A percentile compares a stretch with the other conserved stretches of the same genome.
phyloP scores from a whole-genome alignment of 176 grass and related monocot genomes.

The Otatea glauca region DNA sequence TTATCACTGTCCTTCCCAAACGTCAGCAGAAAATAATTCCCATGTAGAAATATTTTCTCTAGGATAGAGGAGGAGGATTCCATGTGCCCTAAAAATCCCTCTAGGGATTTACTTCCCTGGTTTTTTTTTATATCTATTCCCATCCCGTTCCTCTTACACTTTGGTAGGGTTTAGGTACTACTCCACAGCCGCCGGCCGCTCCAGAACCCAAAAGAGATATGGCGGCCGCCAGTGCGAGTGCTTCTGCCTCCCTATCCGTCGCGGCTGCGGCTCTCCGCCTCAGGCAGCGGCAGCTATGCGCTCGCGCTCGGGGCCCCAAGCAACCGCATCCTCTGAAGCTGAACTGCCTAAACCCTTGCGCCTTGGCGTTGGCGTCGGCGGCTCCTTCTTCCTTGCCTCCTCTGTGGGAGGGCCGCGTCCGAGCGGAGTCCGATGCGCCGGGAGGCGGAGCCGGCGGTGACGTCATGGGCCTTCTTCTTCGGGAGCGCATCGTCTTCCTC shows the following conservation, averaged over 20 bases:
- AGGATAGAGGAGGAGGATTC: too few relatives aligned
- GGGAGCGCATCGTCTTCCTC: constrained; percentile 84
- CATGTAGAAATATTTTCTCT: too few relatives aligned
- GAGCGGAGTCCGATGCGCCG: constrained; percentile 38
- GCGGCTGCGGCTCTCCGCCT: constrained; percentile 19
- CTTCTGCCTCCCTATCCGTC: constrained; percentile 42
- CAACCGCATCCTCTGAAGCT: constrained; percentile 42
- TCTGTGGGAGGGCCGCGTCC: constrained; percentile 33
- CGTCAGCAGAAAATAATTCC: too few relatives aligned
- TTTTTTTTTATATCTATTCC: too few relatives aligned
- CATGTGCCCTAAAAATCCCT: too few relatives aligned
- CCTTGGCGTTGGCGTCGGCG: constrained; percentile 36
- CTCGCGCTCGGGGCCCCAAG: constrained; percentile 10
- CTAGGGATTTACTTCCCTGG: too few relatives aligned
- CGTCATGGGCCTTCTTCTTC: constrained; percentile 78
- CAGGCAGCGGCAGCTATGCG: constrained; percentile 43
- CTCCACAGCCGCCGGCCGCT: constrained; percentile 32
- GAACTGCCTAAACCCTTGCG: constrained; percentile 37
- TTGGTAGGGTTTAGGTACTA: neutral
- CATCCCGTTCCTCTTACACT: too few relatives aligned
- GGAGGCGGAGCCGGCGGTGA: constrained; percentile 46
- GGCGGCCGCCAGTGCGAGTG: constrained; percentile 30
- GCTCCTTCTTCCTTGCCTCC: constrained; percentile 38
- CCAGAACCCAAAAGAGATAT: constrained; percentile 1
- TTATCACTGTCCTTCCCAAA: too few relatives aligned